phyloP scores from a whole-genome alignment of 371 early-diverging fungal genomes.

The Lichtheimia corymbifera region DNA sequence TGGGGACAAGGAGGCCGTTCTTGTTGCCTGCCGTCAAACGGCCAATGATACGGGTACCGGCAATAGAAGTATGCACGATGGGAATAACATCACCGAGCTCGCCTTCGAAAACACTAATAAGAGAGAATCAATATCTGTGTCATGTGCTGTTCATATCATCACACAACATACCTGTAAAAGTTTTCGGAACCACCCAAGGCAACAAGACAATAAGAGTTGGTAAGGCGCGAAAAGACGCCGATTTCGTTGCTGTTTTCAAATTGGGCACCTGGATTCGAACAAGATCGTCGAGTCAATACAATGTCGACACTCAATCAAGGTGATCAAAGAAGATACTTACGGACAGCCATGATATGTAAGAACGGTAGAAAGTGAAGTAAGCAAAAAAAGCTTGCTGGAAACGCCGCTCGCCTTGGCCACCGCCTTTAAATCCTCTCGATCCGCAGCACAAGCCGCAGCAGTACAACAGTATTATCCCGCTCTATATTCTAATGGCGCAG shows the following conservation, averaged over 20 bases:
- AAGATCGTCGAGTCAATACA: neutral
- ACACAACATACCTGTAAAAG: conserved; percentile 85
- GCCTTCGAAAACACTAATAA: conserved; percentile 87
- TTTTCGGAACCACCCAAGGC: conserved; percentile 98
- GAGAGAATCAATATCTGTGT: neutral
- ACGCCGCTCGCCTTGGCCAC: too few relatives aligned
- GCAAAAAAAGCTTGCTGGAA: conserved; percentile 3
- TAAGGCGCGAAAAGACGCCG: conserved; percentile 97
- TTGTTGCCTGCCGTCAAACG: conserved; percentile 95
- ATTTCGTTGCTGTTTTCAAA: conserved; percentile 99
- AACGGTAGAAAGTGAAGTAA: neutral
- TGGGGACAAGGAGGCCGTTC: conserved; percentile 97
- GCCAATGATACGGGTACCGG: conserved; percentile 98
- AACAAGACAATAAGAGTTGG: conserved; percentile 99
- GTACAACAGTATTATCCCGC: too few relatives aligned
- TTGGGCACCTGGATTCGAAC: conserved; percentile 71
- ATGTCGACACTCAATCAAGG: neutral
- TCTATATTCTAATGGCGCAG: too few relatives aligned
- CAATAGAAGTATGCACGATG: conserved; percentile 98
- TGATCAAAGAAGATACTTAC: conserved; percentile 24
- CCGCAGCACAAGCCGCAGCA: too few relatives aligned
- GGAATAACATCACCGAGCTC: conserved; percentile 97
- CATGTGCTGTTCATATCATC: too few relatives aligned
- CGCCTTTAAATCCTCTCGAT: too few relatives aligned
- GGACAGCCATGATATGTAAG: conserved; percentile 35